Conservation (phyloP, 1,284 basidiomycete species). For the Ceratobasidium sp. region DNA sequence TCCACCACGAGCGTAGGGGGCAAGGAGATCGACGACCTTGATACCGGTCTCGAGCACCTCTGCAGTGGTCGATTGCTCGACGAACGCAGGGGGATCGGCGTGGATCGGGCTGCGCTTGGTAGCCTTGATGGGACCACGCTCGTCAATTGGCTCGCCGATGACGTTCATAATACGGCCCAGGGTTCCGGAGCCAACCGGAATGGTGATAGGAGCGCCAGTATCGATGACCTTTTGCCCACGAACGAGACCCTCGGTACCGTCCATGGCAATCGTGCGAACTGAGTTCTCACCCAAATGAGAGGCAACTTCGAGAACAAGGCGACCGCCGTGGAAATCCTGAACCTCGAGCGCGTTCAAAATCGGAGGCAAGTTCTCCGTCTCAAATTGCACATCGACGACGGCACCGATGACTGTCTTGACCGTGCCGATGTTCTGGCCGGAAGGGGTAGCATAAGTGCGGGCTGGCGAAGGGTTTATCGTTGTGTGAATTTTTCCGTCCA, state of each 20-base stretch:
- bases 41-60: constrained; percentile 99
- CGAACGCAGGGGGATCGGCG: constrained; percentile 93
- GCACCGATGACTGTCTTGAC: constrained; percentile 98
- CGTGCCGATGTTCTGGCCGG: constrained; percentile 69
- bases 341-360: constrained; percentile 99
- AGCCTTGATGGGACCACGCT: constrained; percentile 97
- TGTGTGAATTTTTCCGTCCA: constrained; percentile 33
- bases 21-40: constrained; percentile 99
- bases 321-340: constrained; percentile 87
- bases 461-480: constrained; percentile 54
- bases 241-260: constrained; percentile 99
- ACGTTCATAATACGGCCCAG: constrained; percentile 99
- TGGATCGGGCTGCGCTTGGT: constrained; percentile 91
- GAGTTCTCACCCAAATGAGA: constrained; percentile 99
- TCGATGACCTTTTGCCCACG: constrained; percentile 97
- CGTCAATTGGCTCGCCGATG: constrained; percentile 99
- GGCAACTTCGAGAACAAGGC: constrained; percentile 94
- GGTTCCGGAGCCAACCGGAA: constrained; percentile 91
- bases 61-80: constrained; percentile 97
- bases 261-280: constrained; percentile 96
- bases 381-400: constrained; percentile 98
- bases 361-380: constrained; percentile 86
- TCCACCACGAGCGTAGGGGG: constrained; percentile 99
- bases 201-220: constrained; percentile 93
- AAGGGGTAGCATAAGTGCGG: constrained; percentile 90